A percentile compares a stretch with the other conserved stretches of the same genome.
phyloP scores from a whole-genome alignment of 768 basidiomycete species.

The Rhodotorula kratochvilovae region DNA sequence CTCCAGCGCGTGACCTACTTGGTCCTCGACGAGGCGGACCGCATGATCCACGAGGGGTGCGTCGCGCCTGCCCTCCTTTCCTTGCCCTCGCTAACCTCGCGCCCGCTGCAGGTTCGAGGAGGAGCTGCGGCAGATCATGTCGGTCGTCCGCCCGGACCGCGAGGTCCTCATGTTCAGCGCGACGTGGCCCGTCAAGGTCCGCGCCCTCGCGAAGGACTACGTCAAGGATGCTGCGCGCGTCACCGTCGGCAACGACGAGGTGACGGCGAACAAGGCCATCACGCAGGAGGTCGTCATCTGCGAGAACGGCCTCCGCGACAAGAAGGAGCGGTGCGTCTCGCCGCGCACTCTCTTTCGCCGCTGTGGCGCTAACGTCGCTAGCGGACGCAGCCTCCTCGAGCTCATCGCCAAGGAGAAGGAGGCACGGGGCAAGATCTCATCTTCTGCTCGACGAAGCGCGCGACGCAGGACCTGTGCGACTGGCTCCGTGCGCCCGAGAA shows the following conservation, averaged over 20 bases:
- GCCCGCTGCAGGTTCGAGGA: neutral
- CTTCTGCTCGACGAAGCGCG: constrained; percentile 93
- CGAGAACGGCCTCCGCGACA: constrained; percentile 81
- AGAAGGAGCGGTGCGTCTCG: constrained; percentile 46
- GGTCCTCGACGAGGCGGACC: constrained; percentile 98
- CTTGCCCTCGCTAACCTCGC: constrained; percentile 56
- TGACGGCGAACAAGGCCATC: constrained; percentile 51
- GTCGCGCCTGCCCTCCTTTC: constrained; percentile 97
- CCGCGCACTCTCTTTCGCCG: neutral
- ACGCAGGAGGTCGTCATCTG: constrained; percentile 88
- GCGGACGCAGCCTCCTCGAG: constrained; percentile 66
- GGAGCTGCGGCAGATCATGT: constrained; percentile 51
- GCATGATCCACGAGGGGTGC: constrained; percentile 98
- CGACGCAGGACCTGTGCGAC: constrained; percentile 95
- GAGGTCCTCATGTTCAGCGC: constrained; percentile 96
- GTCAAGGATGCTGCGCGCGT: constrained; percentile 91
- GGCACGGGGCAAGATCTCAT: constrained; percentile 96
- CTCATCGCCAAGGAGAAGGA: constrained; percentile 90
- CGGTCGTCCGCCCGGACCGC: constrained; percentile 74
- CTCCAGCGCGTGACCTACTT: constrained; percentile 82
- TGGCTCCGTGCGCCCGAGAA: constrained; percentile 59
- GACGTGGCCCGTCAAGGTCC: constrained; percentile 73
- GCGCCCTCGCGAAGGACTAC: constrained; percentile 95
- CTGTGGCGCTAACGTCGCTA: neutral
- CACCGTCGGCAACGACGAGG: constrained; percentile 87